phyloP scores from a whole-genome alignment of 2,329 filamentous ascomycete genomes.

The Lomentospora prolificans region DNA sequence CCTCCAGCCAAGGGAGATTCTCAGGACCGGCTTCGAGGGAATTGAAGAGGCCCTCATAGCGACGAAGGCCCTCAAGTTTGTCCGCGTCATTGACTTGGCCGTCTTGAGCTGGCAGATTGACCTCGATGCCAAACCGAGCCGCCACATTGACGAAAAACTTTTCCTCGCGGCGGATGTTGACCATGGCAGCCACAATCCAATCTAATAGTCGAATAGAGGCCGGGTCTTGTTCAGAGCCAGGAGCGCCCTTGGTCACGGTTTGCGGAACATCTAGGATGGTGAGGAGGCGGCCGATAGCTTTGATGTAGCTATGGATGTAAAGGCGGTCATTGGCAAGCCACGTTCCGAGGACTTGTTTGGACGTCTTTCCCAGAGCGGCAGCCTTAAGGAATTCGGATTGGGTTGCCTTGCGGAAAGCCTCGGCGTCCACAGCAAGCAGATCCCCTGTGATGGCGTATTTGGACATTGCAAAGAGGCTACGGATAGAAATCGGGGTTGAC shows the following conservation, averaged over 20 bases:
- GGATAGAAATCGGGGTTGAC: too few species aligned
- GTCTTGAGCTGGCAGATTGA: conserved; percentile 25
- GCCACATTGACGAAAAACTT: conserved; percentile 58
- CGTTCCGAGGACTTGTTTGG: conserved; percentile 43
- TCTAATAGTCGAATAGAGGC: conserved; percentile 48
- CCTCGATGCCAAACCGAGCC: conserved; percentile 44
- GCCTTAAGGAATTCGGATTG: conserved; percentile 56
- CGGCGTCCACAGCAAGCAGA: conserved; percentile 39
- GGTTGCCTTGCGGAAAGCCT: conserved; percentile 45
- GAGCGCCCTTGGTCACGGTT: conserved; percentile 11
- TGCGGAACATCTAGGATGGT: conserved; percentile 47
- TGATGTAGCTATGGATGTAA: conserved; percentile 61
- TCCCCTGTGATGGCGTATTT: conserved; percentile 41
- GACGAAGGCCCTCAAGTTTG: conserved; percentile 28
- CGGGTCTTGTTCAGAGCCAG: conserved; percentile 12
- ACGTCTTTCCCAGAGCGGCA: conserved; percentile 52
- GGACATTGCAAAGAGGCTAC: too few species aligned
- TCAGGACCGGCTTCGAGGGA: conserved; percentile 34
- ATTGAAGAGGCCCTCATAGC: conserved; percentile 40
- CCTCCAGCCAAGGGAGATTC: conserved; percentile 49
- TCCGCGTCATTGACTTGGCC: conserved; percentile 17
- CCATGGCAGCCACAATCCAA: conserved; percentile 53
- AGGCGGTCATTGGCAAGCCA: conserved; percentile 67
- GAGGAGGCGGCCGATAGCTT: conserved; percentile 56
- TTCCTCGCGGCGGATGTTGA: conserved; percentile 58